Percentiles rank a stretch among this genome's conserved stretches.
Conservation (phyloP, 192 early-diverging fungal species). For the Coemansia sp. region DNA sequence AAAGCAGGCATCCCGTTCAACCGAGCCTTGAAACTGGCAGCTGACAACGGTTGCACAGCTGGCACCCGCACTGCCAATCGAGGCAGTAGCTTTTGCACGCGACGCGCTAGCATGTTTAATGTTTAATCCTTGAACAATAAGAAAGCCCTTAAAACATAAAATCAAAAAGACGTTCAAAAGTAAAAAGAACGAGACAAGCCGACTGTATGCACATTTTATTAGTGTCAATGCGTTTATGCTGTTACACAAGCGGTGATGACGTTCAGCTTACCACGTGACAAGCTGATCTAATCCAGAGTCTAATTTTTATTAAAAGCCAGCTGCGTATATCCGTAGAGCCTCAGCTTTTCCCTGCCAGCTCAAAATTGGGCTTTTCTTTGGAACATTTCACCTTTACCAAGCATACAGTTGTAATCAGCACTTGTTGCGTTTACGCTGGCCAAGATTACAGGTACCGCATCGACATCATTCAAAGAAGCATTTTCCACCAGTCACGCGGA, state of each 20-base stretch:
- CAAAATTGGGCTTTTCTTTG: no score
- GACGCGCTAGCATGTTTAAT: constrained; percentile 3
- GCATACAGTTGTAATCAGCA: neutral
- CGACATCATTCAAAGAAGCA: neutral
- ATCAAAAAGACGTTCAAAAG: neutral
- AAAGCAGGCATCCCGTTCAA: neutral
- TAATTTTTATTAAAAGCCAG: no score
- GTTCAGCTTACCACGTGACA: no score
- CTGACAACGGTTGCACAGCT: neutral
- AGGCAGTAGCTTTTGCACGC: neutral
- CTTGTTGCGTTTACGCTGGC: neutral
- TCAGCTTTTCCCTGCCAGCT: no score
- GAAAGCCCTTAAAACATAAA: no score
- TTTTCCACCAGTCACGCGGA: neutral
- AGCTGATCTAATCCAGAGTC: no score
- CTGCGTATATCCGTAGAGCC: no score
- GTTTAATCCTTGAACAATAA: no score
- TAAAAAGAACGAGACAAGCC: neutral
- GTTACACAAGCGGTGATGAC: constrained; percentile 1
- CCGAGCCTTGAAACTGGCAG: neutral
- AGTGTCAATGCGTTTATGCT: neutral
- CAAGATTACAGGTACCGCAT: neutral
- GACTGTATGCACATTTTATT: neutral
- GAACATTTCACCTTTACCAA: neutral
- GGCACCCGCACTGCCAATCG: neutral